Conservation (phyloP, 352 stramenopile species). For the Phytophthora melonis region DNA sequence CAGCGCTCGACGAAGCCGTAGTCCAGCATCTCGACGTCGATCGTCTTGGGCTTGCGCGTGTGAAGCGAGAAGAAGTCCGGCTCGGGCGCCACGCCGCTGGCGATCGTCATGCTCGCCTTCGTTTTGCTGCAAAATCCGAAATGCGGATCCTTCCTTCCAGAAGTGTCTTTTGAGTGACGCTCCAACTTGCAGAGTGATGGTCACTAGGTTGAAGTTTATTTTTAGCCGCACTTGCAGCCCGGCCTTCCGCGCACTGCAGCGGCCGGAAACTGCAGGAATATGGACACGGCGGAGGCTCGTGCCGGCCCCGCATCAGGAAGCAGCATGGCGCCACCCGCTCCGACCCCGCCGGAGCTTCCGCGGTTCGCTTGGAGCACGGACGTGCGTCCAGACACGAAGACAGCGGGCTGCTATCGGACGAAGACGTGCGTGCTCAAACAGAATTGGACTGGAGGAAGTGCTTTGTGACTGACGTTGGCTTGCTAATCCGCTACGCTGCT, state of each 20-base stretch:
- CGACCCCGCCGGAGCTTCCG: not conserved
- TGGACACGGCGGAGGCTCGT: constrained; percentile 25
- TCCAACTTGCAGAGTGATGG: constrained; percentile 41
- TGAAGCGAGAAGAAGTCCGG: constrained; percentile 85
- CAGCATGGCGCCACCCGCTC: constrained; percentile 13
- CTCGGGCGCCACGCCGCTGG: constrained; percentile 25
- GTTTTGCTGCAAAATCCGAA: constrained; percentile 24
- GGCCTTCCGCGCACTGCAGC: constrained; percentile 11
- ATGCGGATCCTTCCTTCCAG: constrained; percentile 18
- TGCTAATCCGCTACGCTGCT: not conserved
- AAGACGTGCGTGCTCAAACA: constrained; percentile 55
- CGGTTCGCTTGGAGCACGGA: constrained; percentile 18
- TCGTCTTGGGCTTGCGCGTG: constrained; percentile 69
- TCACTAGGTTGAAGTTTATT: constrained; percentile 48
- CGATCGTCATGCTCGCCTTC: constrained; percentile 49
- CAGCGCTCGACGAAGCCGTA: constrained; percentile 92
- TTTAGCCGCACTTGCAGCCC: constrained; percentile 4
- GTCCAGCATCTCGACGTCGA: constrained; percentile 92
- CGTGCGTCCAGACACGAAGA: constrained; percentile 52
- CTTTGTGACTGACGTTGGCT: constrained; percentile 4
- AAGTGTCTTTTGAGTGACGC: constrained; percentile 4
- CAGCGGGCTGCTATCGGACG: constrained; percentile 58
- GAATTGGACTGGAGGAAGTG: not conserved
- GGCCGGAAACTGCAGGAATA: constrained; percentile 41
- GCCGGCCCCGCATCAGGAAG: constrained; percentile 3